phyloP scores from a whole-genome alignment of 2,329 filamentous ascomycete species.

The Aureobasidium sp. region DNA sequence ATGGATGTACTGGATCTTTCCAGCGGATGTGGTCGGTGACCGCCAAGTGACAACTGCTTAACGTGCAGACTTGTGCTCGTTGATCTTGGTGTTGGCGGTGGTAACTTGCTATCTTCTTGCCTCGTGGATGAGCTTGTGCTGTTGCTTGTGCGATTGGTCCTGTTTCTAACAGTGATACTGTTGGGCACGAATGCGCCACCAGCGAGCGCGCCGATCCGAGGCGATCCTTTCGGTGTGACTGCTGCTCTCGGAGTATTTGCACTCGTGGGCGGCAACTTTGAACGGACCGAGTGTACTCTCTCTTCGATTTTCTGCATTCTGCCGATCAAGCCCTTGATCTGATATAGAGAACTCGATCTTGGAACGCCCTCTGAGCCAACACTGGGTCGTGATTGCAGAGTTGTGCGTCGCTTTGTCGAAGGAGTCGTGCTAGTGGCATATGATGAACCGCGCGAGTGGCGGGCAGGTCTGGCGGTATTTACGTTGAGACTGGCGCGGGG shows the following conservation, averaged over 20 bases:
- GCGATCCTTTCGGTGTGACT: conserved; percentile 41
- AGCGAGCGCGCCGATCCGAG: conserved; percentile 38
- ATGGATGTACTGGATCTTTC: conserved; percentile 23
- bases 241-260: conserved; percentile 72
- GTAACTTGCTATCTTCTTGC: conserved; percentile 18
- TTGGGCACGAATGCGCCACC: conserved; percentile 43
- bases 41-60: conserved; percentile 46
- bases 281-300: conserved; percentile 82
- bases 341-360: conserved; percentile 69
- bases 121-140: conserved; percentile 37
- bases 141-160: conserved; percentile 58
- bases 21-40: conserved; percentile 24
- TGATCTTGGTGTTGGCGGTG: conserved; percentile 18
- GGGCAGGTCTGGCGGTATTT: conserved; percentile 36
- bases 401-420: conserved; percentile 42
- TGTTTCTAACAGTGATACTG: conserved; percentile 57
- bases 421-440: conserved; percentile 34
- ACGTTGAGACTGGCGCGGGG: conserved; percentile 44
- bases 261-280: conserved; percentile 78
- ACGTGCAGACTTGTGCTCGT: conserved; percentile 27
- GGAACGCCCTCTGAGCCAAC: conserved; percentile 37
- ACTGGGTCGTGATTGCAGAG: conserved; percentile 31
- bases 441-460: conserved; percentile 54
- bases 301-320: conserved; percentile 97
- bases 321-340: conserved; percentile 87